Evolutionary conservation across 2,329 filamentous ascomycete species (phyloP).

Genomic region (Aurifilum marmelostoma): DNA sequence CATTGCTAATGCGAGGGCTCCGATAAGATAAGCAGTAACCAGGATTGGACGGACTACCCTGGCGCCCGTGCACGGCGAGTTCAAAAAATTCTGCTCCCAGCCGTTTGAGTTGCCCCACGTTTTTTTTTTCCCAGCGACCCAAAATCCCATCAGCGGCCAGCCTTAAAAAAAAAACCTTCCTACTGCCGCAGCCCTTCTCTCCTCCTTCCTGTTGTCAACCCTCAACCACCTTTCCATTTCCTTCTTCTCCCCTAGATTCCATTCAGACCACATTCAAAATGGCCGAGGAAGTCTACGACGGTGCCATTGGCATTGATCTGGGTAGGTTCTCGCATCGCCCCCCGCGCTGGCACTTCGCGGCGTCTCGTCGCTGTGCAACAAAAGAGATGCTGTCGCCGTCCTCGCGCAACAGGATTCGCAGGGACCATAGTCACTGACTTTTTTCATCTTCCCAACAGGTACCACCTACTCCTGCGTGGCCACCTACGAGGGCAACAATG

Average conservation of each 20-base stretch:
- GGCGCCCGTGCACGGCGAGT: conserved; percentile 21
- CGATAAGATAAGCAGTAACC: conserved; percentile 1
- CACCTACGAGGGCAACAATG: conserved; percentile 98
- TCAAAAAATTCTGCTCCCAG: conserved; percentile 27
- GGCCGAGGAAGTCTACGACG: conserved; percentile 98
- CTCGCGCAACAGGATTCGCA: background rate
- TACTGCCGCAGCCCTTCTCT: conserved; percentile 13
- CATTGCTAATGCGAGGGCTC: background rate
- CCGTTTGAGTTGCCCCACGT: conserved; percentile 26
- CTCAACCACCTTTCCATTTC: conserved; percentile 17
- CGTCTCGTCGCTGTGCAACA: background rate
- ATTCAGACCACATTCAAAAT: conserved; percentile 58
- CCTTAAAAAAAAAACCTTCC: conserved; percentile 15
- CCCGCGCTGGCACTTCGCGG: background rate
- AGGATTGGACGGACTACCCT: conserved; percentile 1
- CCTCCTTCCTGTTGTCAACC: conserved; percentile 24
- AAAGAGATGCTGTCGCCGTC: conserved; percentile 17
- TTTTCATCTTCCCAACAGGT: conserved; percentile 56
- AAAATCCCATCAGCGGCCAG: conserved; percentile 27
- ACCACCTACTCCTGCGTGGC: conserved; percentile 99
- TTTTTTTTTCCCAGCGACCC: conserved; percentile 23
- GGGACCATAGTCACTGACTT: conserved; percentile 32
- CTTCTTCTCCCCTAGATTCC: conserved; percentile 15
- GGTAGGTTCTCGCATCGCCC: conserved; percentile 61
- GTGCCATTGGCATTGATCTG: conserved; percentile 99